phyloP scores from a whole-genome alignment of 768 basidiomycete species.

The Mrakia gelida region DNA sequence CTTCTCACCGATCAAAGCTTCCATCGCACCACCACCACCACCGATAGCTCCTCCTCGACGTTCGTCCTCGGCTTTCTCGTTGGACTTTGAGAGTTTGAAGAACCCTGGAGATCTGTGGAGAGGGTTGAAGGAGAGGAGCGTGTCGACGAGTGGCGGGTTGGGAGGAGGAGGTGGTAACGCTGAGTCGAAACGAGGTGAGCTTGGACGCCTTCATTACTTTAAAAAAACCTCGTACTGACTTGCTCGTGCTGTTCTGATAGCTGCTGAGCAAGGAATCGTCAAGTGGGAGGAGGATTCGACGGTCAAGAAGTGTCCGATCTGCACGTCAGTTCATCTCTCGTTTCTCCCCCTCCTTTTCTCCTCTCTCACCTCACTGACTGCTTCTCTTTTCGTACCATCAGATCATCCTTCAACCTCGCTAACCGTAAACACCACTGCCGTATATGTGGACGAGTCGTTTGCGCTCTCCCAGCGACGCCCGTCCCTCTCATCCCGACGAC shows the following conservation, averaged over 20 bases:
- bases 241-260: slow-evolving; percentile 43
- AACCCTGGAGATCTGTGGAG: slow-evolving; percentile 29
- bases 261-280: slow-evolving; percentile 84
- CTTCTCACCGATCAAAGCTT: slow-evolving; percentile 45
- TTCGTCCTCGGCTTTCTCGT: slow-evolving; percentile 61
- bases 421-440: slow-evolving; percentile 96
- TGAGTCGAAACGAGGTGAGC: slow-evolving; percentile 63
- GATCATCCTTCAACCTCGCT: slow-evolving; percentile 73
- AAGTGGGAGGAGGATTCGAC: slow-evolving; percentile 85
- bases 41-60: neutral
- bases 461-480: slow-evolving; percentile 73
- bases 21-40: slow-evolving; percentile 15
- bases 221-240: neutral
- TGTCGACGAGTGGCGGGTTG: neutral
- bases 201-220: neutral
- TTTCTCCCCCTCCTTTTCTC: too few relatives aligned
- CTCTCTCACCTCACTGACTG: slow-evolving; percentile 36
- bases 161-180: slow-evolving; percentile 50
- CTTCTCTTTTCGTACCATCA: slow-evolving; percentile 45
- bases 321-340: slow-evolving; percentile 52
- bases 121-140: slow-evolving; percentile 24
- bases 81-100: slow-evolving; percentile 9
- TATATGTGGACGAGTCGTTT: slow-evolving; percentile 85
- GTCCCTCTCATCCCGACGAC: slow-evolving; percentile 39
- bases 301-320: slow-evolving; percentile 77